Evolutionary conservation across 768 basidiomycete species (phyloP).

Genomic region (Mycena indigotica): DNA sequence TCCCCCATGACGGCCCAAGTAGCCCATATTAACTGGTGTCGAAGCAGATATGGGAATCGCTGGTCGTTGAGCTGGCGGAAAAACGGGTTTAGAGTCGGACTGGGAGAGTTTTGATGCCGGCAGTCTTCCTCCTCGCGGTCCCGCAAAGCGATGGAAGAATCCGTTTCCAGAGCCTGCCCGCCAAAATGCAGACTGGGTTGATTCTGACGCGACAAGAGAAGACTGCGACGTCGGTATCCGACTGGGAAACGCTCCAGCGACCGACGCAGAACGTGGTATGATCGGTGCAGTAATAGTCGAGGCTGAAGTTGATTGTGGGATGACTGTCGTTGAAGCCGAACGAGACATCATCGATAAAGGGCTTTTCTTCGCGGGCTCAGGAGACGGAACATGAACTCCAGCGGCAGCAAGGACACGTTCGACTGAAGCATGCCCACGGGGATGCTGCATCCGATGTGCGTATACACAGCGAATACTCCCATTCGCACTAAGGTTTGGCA

Average conservation of each 20-base stretch:
- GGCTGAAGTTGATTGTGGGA: slow-evolving; percentile 15
- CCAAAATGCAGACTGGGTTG: background rate
- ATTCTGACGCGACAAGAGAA: background rate
- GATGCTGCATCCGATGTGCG: slow-evolving; percentile 83
- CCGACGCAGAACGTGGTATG: background rate
- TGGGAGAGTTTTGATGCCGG: background rate
- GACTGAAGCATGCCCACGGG: slow-evolving; percentile 76
- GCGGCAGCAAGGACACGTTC: slow-evolving; percentile 66
- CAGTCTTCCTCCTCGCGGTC: slow-evolving; percentile 10
- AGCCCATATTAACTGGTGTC: slow-evolving; percentile 8
- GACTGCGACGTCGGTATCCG: background rate
- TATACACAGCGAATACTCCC: slow-evolving; percentile 65
- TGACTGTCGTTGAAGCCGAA: background rate
- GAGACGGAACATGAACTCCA: slow-evolving; percentile 28
- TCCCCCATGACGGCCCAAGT: background rate
- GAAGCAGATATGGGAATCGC: slow-evolving; percentile 15
- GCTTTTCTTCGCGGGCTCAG: background rate
- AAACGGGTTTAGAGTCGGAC: background rate
- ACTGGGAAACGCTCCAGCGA: background rate
- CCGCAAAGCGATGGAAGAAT: slow-evolving; percentile 12
- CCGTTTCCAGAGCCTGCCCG: slow-evolving; percentile 3
- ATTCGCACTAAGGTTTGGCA: background rate
- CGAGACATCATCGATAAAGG: background rate
- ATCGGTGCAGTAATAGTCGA: background rate
- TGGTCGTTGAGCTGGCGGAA: background rate